A percentile compares a stretch with the other conserved stretches of the same genome.
Conservation (phyloP, 2,329 filamentous ascomycete species). For the Acrodontium crateriforme region DNA sequence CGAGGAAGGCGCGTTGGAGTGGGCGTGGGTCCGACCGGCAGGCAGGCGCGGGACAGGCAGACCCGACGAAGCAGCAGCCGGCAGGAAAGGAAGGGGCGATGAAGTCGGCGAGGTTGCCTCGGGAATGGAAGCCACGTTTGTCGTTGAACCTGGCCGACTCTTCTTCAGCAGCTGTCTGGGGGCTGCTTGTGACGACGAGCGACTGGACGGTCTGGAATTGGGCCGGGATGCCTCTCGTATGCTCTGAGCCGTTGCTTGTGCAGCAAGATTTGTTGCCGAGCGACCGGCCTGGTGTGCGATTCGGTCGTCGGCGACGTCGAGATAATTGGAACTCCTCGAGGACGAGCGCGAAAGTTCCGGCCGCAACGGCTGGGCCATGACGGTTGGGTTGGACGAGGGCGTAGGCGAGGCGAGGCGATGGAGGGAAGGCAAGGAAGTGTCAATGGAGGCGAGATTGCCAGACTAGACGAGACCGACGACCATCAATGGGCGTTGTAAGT, state of each 20-base stretch:
- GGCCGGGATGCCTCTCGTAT: constrained; percentile 17
- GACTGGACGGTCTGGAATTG: constrained; percentile 4
- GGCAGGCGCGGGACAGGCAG: not conserved
- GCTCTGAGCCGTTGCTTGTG: constrained; percentile 22
- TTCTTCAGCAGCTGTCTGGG: too few species aligned
- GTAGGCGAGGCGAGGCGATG: too few species aligned
- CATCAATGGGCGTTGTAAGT: too few species aligned
- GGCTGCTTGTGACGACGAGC: constrained; percentile 1
- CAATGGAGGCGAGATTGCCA: too few species aligned
- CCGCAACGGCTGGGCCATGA: not conserved
- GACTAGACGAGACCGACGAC: too few species aligned
- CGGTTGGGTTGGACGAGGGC: too few species aligned
- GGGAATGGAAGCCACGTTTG: not conserved
- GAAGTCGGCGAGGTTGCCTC: not conserved
- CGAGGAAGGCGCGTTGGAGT: not conserved
- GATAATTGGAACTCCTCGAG: constrained; percentile 2
- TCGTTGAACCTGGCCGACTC: not conserved
- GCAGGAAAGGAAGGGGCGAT: not conserved
- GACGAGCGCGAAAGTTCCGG: constrained; percentile 1
- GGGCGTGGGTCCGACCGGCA: too few species aligned
- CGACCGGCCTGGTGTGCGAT: constrained; percentile 21
- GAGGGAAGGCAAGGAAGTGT: too few species aligned
- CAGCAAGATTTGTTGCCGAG: constrained; percentile 17
- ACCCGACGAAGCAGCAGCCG: not conserved
- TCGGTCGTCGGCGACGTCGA: constrained; percentile 11